These are phyloP conservation scores for Aspergillus hiratsukae DNA, from an alignment of 2,329 filamentous ascomycete species.

Conservation along the genomic window DNA sequence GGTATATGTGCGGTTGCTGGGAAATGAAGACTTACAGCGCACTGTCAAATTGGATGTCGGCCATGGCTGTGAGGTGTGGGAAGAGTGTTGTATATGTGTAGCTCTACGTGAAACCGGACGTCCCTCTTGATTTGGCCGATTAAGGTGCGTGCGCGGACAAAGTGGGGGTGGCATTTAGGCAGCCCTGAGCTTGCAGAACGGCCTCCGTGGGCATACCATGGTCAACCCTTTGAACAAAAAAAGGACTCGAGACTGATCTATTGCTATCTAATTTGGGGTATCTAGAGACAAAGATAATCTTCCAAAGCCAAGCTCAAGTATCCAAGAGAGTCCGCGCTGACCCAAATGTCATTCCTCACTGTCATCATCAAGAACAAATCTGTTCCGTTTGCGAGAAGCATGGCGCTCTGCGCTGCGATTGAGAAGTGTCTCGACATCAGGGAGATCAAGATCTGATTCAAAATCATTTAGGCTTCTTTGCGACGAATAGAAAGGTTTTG, in stretches of 20 bases:
- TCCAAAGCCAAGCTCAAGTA: neutral
- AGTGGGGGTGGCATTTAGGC: neutral
- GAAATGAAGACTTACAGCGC: slow-evolving; percentile 41
- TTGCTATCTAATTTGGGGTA: neutral
- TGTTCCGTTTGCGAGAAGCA: slow-evolving; percentile 14
- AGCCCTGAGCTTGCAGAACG: neutral
- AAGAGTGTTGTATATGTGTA: slow-evolving; percentile 6
- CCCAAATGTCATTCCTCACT: slow-evolving; percentile 19
- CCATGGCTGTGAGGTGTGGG: slow-evolving; percentile 30
- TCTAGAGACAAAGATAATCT: neutral
- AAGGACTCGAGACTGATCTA: neutral
- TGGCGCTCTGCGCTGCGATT: slow-evolving; percentile 13
- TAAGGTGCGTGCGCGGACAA: slow-evolving; percentile 5
- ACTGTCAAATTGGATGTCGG: slow-evolving; percentile 48
- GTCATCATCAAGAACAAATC: slow-evolving; percentile 26
- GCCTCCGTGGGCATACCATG: neutral
- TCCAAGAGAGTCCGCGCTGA: slow-evolving; percentile 6
- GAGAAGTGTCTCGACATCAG: slow-evolving; percentile 25
- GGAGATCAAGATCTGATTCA: slow-evolving; percentile 26
- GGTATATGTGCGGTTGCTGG: neutral
- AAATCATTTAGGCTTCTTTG: slow-evolving; percentile 13
- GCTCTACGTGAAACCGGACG: slow-evolving; percentile 12
- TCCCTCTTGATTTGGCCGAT: neutral
- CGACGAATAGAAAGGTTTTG: slow-evolving; percentile 17
- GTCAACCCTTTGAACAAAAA: neutral